Conservation (phyloP, 352 stramenopile genomes). For the Plasmopara muralis region DNA sequence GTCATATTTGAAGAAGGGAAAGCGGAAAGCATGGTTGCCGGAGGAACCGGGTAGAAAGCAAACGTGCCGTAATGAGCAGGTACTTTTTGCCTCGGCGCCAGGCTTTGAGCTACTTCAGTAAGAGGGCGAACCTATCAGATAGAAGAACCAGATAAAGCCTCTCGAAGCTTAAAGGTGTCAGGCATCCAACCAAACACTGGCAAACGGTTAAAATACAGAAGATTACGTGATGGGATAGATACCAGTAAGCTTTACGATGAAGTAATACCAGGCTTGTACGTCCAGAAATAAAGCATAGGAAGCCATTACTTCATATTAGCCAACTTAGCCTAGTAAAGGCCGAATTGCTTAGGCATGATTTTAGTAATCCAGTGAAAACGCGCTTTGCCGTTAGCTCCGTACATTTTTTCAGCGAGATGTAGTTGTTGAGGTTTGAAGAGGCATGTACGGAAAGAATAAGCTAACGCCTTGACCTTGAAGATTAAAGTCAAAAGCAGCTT, state of each 20-base stretch:
- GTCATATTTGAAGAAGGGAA: not conserved
- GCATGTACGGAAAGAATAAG: constrained; percentile 9
- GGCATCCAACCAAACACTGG: not conserved
- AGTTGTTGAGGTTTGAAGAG: not conserved
- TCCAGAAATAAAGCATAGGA: not conserved
- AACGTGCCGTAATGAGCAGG: not conserved
- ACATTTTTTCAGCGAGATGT: not conserved
- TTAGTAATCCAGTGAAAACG: constrained; percentile 6
- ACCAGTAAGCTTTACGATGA: not conserved
- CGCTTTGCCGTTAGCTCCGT: not conserved
- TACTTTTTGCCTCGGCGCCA: not conserved
- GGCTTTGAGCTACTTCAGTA: not conserved
- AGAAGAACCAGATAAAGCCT: not conserved
- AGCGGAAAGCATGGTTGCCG: not conserved
- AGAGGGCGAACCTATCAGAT: not conserved
- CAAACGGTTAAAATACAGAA: not conserved
- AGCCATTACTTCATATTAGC: constrained; percentile 7
- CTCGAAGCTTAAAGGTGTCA: not conserved
- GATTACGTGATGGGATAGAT: constrained; percentile 1
- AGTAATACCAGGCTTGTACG: not conserved
- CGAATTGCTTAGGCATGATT: constrained; percentile 3
- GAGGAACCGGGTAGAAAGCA: not conserved
- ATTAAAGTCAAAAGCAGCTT: not conserved
- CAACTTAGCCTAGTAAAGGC: constrained; percentile 6
- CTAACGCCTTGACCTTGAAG: constrained; percentile 2